A percentile compares a stretch with the other conserved stretches of the same genome.
phyloP scores from a whole-genome alignment of 768 basidiomycete species.

The Leccinum pellstonianum region DNA sequence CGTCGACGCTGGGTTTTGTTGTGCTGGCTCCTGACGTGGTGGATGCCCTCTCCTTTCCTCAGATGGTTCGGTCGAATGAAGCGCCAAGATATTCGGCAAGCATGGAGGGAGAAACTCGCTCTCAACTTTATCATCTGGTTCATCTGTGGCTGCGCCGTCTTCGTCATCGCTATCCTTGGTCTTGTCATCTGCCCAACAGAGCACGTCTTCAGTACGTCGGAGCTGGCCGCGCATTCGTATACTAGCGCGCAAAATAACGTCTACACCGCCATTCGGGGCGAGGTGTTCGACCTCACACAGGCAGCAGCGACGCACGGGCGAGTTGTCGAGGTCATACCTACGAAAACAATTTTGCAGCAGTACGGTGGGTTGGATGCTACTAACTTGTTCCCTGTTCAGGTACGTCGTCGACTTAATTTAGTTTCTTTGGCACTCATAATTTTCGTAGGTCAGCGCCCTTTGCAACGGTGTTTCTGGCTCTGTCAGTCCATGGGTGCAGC shows the following conservation, averaged over 20 bases:
- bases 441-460: conserved; percentile 76
- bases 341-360: conserved; percentile 70
- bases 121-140: conserved; percentile 97
- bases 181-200: conserved; percentile 91
- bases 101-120: conserved; percentile 96
- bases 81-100: conserved; percentile 88
- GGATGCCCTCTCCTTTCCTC: conserved; percentile 60
- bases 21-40: no score
- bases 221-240: conserved; percentile 72
- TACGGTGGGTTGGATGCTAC: conserved; percentile 81
- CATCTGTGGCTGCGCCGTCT: conserved; percentile 81
- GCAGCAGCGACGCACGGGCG: conserved; percentile 67
- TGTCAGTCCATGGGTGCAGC: conserved; percentile 80
- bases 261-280: conserved; percentile 83
- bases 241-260: conserved; percentile 68
- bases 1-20: no score
- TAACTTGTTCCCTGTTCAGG: conserved; percentile 92
- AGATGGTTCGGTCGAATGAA: conserved; percentile 86
- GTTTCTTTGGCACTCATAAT: neutral
- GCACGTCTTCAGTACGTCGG: conserved; percentile 80
- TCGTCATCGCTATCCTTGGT: conserved; percentile 89
- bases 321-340: conserved; percentile 68
- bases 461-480: conserved; percentile 83
- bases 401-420: conserved; percentile 29
- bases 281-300: conserved; percentile 84